phyloP scores from a whole-genome alignment of 2,329 filamentous ascomycete species.

The Coniochaeta prunicola region DNA sequence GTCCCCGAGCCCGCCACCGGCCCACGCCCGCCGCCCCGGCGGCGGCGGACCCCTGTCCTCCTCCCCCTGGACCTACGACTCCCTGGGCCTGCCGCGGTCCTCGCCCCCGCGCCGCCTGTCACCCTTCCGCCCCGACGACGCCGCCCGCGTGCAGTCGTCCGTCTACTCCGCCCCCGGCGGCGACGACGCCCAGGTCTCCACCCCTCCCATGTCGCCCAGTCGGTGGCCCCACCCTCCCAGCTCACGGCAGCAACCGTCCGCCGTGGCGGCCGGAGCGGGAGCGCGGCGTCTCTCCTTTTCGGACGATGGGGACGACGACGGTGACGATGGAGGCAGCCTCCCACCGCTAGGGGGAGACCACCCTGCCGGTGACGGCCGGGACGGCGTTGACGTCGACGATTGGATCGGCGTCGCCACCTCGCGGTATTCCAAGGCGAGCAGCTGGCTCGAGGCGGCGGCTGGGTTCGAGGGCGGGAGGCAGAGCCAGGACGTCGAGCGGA shows the following conservation, averaged over 20 bases:
- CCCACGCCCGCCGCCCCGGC: not conserved
- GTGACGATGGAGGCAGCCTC: not conserved
- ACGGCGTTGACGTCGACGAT: constrained; percentile 1
- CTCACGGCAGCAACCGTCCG: not conserved
- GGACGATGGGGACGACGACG: not conserved
- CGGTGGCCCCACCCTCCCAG: not conserved
- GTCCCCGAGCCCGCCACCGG: not conserved
- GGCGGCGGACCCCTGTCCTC: not conserved
- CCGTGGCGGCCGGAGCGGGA: too few species aligned
- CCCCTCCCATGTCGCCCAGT: not conserved
- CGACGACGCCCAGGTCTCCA: not conserved
- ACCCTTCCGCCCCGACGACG: not conserved
- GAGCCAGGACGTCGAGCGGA: not conserved
- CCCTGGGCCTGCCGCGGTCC: not conserved
- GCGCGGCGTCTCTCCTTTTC: not conserved
- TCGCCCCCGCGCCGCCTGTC: not conserved
- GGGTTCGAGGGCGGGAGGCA: not conserved
- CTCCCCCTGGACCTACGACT: not conserved
- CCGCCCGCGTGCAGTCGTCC: not conserved
- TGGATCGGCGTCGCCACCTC: not conserved
- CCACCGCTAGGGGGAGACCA: not conserved
- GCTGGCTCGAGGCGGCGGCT: not conserved
- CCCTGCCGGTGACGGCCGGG: not conserved
- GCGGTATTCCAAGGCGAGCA: not conserved
- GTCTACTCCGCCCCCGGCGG: not conserved